A percentile compares a stretch with the other conserved stretches of the same genome.
These are phyloP conservation scores for Rhododendron mucronatum DNA, from an alignment of 148 eudicot genomes.

Conservation along the genomic window DNA sequence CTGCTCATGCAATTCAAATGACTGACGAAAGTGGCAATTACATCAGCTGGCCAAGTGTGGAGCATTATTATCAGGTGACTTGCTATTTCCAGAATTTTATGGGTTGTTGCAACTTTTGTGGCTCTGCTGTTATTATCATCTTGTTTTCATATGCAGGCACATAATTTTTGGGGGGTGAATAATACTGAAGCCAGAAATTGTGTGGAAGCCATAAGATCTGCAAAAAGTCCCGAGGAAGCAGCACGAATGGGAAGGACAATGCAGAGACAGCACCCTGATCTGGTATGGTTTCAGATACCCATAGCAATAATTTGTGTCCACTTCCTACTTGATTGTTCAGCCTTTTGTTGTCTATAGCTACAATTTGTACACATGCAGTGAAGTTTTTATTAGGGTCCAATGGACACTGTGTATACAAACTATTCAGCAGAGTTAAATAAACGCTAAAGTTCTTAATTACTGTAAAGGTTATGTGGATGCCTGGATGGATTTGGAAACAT, in stretches of 20 bases:
- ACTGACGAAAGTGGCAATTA: slow-evolving; percentile 57
- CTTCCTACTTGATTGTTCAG: not conserved
- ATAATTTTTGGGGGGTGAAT: slow-evolving; percentile 70
- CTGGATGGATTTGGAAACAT: not conserved
- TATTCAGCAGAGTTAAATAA: not conserved
- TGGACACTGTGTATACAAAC: not conserved
- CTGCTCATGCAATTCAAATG: slow-evolving; percentile 80
- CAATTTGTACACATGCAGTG: not conserved
- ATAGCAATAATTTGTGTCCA: not conserved
- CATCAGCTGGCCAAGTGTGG: slow-evolving; percentile 79
- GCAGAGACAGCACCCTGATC: slow-evolving; percentile 72
- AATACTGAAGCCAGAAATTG: slow-evolving; percentile 59
- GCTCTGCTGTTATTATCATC: not conserved
- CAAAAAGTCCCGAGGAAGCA: slow-evolving; percentile 98
- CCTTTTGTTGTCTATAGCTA: not conserved
- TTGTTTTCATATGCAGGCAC: slow-evolving; percentile 44
- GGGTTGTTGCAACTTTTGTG: not conserved
- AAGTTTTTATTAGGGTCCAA: not conserved
- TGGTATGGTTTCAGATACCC: slow-evolving; percentile 46
- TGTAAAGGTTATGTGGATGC: not conserved
- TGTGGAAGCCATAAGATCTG: slow-evolving; percentile 56
- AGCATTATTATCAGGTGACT: slow-evolving; percentile 92
- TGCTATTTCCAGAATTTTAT: not conserved
- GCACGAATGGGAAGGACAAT: slow-evolving; percentile 81
- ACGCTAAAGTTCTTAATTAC: not conserved